Evolutionary conservation across 2,329 filamentous ascomycete species (phyloP).

Genomic region (Sordariomycetes sp.): DNA sequence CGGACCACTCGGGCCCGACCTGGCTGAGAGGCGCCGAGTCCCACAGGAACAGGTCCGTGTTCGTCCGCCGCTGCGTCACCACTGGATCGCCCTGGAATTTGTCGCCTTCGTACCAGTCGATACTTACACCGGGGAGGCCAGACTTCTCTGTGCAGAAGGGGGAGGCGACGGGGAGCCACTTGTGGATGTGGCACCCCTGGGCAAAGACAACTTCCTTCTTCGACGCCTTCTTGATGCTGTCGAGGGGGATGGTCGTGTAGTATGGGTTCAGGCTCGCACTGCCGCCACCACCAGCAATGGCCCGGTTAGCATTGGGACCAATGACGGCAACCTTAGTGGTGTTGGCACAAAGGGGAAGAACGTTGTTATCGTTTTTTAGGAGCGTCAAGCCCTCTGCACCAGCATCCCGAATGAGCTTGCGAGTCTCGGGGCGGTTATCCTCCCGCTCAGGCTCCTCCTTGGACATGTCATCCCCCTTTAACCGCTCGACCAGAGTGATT

Average conservation of each 20-base stretch:
- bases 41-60: slow-evolving; percentile 58
- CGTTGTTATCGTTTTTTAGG: slow-evolving; percentile 45
- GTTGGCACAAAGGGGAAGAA: slow-evolving; percentile 43
- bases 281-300: slow-evolving; percentile 55
- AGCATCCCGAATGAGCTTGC: slow-evolving; percentile 44
- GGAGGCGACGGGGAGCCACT: slow-evolving; percentile 51
- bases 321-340: slow-evolving; percentile 51
- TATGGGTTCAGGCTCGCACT: slow-evolving; percentile 58
- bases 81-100: slow-evolving; percentile 44
- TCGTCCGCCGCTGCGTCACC: slow-evolving; percentile 43
- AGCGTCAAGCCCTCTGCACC: slow-evolving; percentile 50
- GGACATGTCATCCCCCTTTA: slow-evolving; percentile 45
- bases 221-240: slow-evolving; percentile 43
- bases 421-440: slow-evolving; percentile 42
- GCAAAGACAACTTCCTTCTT: slow-evolving; percentile 45
- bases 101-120: slow-evolving; percentile 54
- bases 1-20: slow-evolving; percentile 51
- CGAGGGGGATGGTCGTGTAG: slow-evolving; percentile 51
- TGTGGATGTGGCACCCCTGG: slow-evolving; percentile 48
- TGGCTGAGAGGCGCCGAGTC: slow-evolving; percentile 50
- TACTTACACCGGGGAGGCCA: slow-evolving; percentile 45
- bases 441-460: slow-evolving; percentile 42
- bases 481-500: slow-evolving; percentile 44
- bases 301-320: slow-evolving; percentile 52
- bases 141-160: slow-evolving; percentile 41